Evolutionary conservation across 352 stramenopile genomes (phyloP), one percentile per base, ranked within the genome.

Genomic region (Saprolegnia diclina): DNA sequence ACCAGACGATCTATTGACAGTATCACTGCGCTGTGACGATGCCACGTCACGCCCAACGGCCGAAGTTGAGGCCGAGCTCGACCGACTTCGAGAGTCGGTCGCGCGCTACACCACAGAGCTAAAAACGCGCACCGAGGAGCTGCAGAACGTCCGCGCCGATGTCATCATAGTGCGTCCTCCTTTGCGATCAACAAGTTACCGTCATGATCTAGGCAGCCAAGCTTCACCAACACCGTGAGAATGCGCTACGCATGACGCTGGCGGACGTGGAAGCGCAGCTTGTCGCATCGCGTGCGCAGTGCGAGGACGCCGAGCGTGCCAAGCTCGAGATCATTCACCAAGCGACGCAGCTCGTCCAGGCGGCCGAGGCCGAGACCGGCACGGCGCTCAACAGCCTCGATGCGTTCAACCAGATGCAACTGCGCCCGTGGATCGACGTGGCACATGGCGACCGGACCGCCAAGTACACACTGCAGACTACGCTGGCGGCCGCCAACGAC

Each of bases 261-360:
- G 53, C n/a, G n/a, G 37, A 56, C 29, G n/a, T 48, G 14, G 7
- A 42, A 59, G 21, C 44, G 18, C 22, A 21, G 2, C 13, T 61
- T 5, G n/a, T 56, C 11, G 46, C 24, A 26, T 69, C 44, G 45
- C 24, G 21, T 21, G n/a, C 21, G 26, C 19, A 46, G 35, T 37
- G 26, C 19, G 46, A 59, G 10, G 29, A 35, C 11, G 22, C 40
- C 7, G 10, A 45, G 16, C 44, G n/a, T 10, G 61, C 32, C 11
- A 67, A 67, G 40, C 44, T 54, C 10, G 22, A 57, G 32, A n/a
- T 67, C 18, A 56, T 67, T 4, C 38, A 67, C 26, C 61, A 67
- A 46, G 61, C 61, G 24, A 50, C 48, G 40, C 61, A 29, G 13
- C 29, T 67, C 13, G 24, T 67, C 2, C 38, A 67, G 48, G 61